Evolutionary conservation across 2,329 filamentous ascomycete genomes (phyloP), one percentile per base, ranked within the genome.

Genomic region (Colletotrichum kahawae): DNA sequence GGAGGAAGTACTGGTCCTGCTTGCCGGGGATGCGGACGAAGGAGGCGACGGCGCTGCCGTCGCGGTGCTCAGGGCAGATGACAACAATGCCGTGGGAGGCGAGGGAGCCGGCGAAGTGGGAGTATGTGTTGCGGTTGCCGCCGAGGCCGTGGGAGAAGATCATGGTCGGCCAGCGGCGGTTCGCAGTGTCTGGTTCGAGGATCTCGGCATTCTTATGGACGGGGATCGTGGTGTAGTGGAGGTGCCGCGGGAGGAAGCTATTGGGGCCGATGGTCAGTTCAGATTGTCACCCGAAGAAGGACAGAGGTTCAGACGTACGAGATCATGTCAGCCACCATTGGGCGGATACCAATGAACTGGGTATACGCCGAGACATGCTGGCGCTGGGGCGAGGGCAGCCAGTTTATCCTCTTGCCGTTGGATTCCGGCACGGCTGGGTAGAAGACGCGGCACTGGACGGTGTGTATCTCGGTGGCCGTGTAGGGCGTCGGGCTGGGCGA

Each of bases 81-180:
- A 97, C 95, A 9, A 97, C 91, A 27, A 96, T 88, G 54, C 95
- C 95, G 80, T 97, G 93, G 24, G 94, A 95, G 6, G 95, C 94
- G 33, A 98, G 85, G 0, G 94, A 95, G 18, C 94, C 94, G 21
- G 90, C 93, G 29, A 97, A 85, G 80, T 96, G 93, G n/a, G 94
- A 96, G 85, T 98, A 98, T 13, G 94, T 92, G 80, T 97, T 97
- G 78, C 94, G 90, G 75, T 91, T 93, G 48, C 95, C 95, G 48
- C 94, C 95, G 2, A 98, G 88, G 1, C 95, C 95, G 81, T 98
- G 95, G 2, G 95, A 97, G 84, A 98, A 97, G 77, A 98, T 88
- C 86, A 95, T 92, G 1, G 95, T 93, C 0, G 95, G 95, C 93
- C 94, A 97, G 85, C 91, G 87, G 71, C 87, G 85, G 74, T 86